Evolutionary conservation across 805 yeast genomes (phyloP), one percentile per base, ranked within the genome.

Genomic region (Candida odintsovae): DNA sequence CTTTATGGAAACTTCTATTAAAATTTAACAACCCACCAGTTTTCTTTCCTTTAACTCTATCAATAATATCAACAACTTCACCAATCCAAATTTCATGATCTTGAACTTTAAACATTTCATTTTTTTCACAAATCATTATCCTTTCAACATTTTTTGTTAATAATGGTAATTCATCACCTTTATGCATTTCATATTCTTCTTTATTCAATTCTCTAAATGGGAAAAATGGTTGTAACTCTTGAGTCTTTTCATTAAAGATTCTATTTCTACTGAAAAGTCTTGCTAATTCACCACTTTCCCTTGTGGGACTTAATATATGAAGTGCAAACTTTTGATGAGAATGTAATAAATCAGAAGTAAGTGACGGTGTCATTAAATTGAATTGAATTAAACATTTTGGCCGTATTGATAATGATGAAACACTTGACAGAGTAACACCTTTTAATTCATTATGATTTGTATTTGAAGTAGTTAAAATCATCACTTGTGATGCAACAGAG

Each of bases 31-130:
- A 61, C 0, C 92, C 92, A 15, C 90, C 90, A 3, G 77, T 67
- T 35, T 69, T 65, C 15, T 61, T 69, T 9, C 54, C 53, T 2
- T 65, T 67, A n/a, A 50, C 51, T 35, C 68, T 26, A 44, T 55
- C 58, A 12, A 76, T 52, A 3, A 85, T 76, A 37, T 84, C 84
- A 33, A 71, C 66, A 5, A 92, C 95, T 49, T 78, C 74, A 3
- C 88, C 96, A 5, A 90, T 79, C 94, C 97, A 88, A 4, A 92
- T 80, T 61, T 90, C 96, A 66, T 92, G 98, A 58, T 86, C 89
- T 50, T 86, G 90, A 1, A 89, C 83, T 11, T 62, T 62, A 43
- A 85, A 72, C 4, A 75, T 77, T 22, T 71, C 67, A 40, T 64
- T 68, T 44, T 76, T 77, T 45, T 75, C 70, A 61, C 94, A 86